These are phyloP conservation scores for Apiotrichum montevideense DNA, from an alignment of 1,284 basidiomycete genomes.

Conservation along the genomic window DNA sequence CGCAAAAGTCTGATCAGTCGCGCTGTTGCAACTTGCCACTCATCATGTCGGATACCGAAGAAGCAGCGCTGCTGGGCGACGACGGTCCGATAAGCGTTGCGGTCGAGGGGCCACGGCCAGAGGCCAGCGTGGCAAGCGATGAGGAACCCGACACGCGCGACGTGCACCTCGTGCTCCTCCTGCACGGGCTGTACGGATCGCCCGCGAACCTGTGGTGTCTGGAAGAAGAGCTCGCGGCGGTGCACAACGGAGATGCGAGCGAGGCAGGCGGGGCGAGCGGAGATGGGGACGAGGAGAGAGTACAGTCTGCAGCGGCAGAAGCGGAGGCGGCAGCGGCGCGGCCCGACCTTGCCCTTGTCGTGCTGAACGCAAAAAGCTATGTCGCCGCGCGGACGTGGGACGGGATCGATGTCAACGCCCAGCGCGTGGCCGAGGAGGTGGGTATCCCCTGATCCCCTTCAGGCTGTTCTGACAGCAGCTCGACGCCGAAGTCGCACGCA, in stretches of 20 bases:
- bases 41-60: too few species aligned
- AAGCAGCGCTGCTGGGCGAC: too few species aligned
- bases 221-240: constrained; percentile 24
- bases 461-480: constrained; percentile 18
- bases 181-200: constrained; percentile 45
- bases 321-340: background rate
- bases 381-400: constrained; percentile 41
- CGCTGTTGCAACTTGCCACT: too few species aligned
- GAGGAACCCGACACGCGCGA: background rate
- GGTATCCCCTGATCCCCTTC: constrained; percentile 2
- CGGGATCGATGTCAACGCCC: constrained; percentile 45
- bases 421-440: constrained; percentile 34
- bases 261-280: too few species aligned
- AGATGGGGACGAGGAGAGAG: too few species aligned
- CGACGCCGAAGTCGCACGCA: constrained; percentile 32
- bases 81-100: too few species aligned
- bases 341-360: constrained; percentile 17
- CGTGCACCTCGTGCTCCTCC: constrained; percentile 42
- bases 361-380: constrained; percentile 26
- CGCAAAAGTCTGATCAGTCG: too few species aligned
- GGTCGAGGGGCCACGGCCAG: too few species aligned
- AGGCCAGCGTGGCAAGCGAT: too few species aligned
- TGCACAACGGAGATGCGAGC: background rate
- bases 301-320: background rate
- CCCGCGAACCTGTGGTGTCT: constrained; percentile 31